Evolutionary conservation across 1,139 yeast species (phyloP).

Genomic region (Geotrichum citri-aurantii): DNA sequence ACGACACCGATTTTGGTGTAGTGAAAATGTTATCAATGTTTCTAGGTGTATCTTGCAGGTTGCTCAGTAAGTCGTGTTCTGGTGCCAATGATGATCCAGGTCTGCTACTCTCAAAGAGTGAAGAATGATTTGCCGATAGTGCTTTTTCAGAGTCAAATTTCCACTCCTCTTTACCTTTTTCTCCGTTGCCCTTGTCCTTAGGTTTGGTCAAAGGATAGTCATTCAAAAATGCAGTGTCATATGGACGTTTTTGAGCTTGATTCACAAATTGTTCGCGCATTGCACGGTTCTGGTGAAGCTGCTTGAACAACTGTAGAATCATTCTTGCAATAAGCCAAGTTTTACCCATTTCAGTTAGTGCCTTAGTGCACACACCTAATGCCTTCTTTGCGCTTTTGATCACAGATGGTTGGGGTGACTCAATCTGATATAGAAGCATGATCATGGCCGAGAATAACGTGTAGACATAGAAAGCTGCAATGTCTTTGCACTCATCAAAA

Average conservation of each 20-base stretch:
- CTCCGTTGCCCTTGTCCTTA: background rate
- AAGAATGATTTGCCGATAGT: background rate
- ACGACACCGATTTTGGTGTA: background rate
- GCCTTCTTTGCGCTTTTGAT: constrained; percentile 57
- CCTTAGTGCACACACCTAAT: constrained; percentile 47
- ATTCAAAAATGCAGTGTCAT: constrained; percentile 9
- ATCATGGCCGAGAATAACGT: constrained; percentile 61
- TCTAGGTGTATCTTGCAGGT: background rate
- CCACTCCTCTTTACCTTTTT: background rate
- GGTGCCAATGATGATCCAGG: background rate
- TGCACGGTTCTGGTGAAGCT: constrained; percentile 28
- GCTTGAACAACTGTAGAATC: constrained; percentile 34
- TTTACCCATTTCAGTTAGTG: constrained; percentile 49
- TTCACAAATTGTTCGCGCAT: constrained; percentile 29
- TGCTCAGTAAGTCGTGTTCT: background rate
- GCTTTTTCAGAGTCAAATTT: background rate
- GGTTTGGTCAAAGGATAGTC: constrained; percentile 1
- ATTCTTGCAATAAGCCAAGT: constrained; percentile 40
- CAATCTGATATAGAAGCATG: constrained; percentile 69
- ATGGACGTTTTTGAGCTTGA: constrained; percentile 7
- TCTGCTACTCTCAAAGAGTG: background rate
- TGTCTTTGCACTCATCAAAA: constrained; percentile 47
- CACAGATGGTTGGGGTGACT: constrained; percentile 51
- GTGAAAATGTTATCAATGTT: background rate
- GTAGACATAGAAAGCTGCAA: constrained; percentile 52